Conservation (phyloP, 192 early-diverging fungal genomes). For the Coemansia sp. region DNA sequence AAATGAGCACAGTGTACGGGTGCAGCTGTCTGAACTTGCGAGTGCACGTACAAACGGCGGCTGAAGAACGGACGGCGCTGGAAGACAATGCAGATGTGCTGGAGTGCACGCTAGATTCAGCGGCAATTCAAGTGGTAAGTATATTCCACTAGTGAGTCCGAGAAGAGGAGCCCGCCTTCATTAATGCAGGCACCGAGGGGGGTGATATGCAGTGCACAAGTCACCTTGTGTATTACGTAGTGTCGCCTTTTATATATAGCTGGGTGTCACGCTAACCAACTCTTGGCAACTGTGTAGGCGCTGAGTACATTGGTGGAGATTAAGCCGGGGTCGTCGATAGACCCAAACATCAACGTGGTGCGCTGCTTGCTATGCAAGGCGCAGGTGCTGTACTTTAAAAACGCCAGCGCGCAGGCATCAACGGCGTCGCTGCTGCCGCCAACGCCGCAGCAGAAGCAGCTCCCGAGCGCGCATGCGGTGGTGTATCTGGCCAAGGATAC, state of each 20-base stretch:
- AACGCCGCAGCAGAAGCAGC: slow-evolving; percentile 11
- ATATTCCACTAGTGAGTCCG: not conserved
- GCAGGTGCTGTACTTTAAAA: slow-evolving; percentile 30
- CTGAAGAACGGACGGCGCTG: slow-evolving; percentile 18
- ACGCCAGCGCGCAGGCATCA: not conserved
- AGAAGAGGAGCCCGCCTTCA: not conserved
- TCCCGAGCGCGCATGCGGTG: slow-evolving; percentile 20
- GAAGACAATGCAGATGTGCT: slow-evolving; percentile 41
- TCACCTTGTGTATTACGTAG: not conserved
- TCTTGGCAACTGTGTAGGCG: no score
- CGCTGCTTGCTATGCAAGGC: slow-evolving; percentile 46
- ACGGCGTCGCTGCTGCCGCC: slow-evolving; percentile 4
- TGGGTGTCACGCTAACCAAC: not conserved
- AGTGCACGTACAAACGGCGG: slow-evolving; percentile 15
- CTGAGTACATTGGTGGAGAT: slow-evolving; percentile 35
- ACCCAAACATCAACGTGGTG: slow-evolving; percentile 44
- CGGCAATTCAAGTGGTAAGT: slow-evolving; percentile 42
- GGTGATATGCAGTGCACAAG: no score
- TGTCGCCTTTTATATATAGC: no score
- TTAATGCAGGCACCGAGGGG: not conserved
- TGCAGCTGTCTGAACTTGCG: slow-evolving; percentile 46
- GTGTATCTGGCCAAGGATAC: slow-evolving; percentile 25
- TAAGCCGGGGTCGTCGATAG: slow-evolving; percentile 45
- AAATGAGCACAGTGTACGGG: slow-evolving; percentile 12
- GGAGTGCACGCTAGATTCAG: slow-evolving; percentile 29